A percentile compares a stretch with the other conserved stretches of the same genome.
Evolutionary conservation across 2,329 filamentous ascomycete genomes (phyloP).

Genomic region (Colletotrichum eremochloae): DNA sequence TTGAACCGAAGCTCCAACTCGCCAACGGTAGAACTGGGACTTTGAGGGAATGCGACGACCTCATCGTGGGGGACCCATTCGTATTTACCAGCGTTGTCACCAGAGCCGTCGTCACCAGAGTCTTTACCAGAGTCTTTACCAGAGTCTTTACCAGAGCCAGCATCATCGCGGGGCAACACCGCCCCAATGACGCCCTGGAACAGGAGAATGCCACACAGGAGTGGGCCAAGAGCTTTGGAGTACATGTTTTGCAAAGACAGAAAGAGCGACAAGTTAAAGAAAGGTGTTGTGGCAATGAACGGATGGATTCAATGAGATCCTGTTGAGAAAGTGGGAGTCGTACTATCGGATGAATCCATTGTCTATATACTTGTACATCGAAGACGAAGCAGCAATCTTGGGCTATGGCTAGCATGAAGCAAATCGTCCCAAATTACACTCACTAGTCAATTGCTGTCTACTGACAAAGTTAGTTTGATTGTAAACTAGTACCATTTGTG

Average conservation of each 20-base stretch:
- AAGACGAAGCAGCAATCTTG: too few species aligned
- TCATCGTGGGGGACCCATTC: constrained; percentile 2
- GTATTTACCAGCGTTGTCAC: not conserved
- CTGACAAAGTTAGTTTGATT: too few species aligned
- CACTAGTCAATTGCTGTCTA: too few species aligned
- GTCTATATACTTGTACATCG: not conserved
- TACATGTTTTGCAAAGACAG: not conserved
- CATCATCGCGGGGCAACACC: not conserved
- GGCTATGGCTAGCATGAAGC: too few species aligned
- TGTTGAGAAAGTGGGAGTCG: not conserved
- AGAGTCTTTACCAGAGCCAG: not conserved
- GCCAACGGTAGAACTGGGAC: not conserved
- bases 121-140: too few species aligned
- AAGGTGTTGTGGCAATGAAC: not conserved
- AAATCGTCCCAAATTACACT: too few species aligned
- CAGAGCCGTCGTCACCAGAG: not conserved
- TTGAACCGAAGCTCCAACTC: constrained; percentile 16
- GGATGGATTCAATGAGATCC: not conserved
- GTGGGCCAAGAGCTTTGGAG: not conserved
- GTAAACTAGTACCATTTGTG: too few species aligned
- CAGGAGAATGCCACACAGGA: not conserved
- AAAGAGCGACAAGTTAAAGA: not conserved
- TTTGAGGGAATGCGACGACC: not conserved
- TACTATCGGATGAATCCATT: not conserved
- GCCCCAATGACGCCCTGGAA: not conserved